These are phyloP conservation scores for Cryptococcus sp. DNA, from an alignment of 1,284 basidiomycete genomes.

Conservation along the genomic window DNA sequence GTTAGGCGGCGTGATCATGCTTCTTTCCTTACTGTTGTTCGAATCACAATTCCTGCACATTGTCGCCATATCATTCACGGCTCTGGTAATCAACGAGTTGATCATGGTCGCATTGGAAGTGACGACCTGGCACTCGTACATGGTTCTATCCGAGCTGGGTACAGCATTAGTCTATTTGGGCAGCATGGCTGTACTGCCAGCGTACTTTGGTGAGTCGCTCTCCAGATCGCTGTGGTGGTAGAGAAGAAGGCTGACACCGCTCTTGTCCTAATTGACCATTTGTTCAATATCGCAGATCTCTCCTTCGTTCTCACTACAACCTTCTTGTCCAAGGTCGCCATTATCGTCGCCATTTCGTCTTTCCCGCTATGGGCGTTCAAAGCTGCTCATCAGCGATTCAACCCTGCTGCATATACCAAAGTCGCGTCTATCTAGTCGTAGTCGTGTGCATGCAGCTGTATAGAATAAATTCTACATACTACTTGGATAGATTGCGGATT, in stretches of 20 bases:
- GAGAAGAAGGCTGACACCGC: neutral
- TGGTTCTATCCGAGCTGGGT: constrained; percentile 88
- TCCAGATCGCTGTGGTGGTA: neutral
- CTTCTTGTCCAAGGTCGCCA: constrained; percentile 93
- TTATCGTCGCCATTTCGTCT: constrained; percentile 91
- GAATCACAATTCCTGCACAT: constrained; percentile 98
- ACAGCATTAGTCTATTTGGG: constrained; percentile 87
- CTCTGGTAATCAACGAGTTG: constrained; percentile 92
- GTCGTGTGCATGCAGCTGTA: neutral
- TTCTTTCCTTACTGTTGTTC: constrained; percentile 91
- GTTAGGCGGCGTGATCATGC: constrained; percentile 94
- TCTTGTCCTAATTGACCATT: too few species aligned
- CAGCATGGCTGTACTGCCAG: constrained; percentile 90
- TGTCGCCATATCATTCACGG: constrained; percentile 96
- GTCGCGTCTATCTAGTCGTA: constrained; percentile 53
- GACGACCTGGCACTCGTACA: constrained; percentile 97
- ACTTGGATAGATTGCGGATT: neutral
- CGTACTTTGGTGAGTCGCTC: constrained; percentile 82
- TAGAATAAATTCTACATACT: too few species aligned
- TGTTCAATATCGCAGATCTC: constrained; percentile 63
- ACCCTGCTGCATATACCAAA: constrained; percentile 94
- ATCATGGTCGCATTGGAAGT: constrained; percentile 99
- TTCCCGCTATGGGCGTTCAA: constrained; percentile 91
- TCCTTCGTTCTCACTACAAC: constrained; percentile 83
- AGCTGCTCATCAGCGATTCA: constrained; percentile 77